Evolutionary conservation across 2,329 filamentous ascomycete genomes (phyloP).

Genomic region (Xylariales sp.): DNA sequence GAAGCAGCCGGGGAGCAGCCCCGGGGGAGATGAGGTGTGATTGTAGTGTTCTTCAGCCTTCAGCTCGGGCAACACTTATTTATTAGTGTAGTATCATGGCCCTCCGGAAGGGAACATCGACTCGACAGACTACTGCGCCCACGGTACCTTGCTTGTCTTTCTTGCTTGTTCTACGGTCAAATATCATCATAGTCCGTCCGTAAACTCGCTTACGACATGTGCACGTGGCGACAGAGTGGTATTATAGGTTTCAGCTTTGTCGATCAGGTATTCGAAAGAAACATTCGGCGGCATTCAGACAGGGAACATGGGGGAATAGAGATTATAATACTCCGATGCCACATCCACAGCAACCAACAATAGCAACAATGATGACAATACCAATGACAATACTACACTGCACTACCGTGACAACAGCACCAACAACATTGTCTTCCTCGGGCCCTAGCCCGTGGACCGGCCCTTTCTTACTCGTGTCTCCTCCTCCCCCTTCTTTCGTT

Average conservation of each 20-base stretch:
- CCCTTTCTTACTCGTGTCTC: neutral
- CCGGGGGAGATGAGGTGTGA: neutral
- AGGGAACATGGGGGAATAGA: neutral
- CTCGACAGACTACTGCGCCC: too few relatives aligned
- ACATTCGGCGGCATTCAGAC: neutral
- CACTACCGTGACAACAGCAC: neutral
- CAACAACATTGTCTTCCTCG: neutral
- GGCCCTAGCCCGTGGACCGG: neutral
- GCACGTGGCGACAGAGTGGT: conserved; percentile 23
- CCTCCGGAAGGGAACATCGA: too few relatives aligned
- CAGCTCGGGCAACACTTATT: conserved; percentile 17
- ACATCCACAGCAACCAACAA: neutral
- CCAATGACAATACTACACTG: neutral
- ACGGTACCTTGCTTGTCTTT: too few relatives aligned
- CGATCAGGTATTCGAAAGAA: neutral
- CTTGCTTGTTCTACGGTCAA: conserved; percentile 3
- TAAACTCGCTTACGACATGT: conserved; percentile 13
- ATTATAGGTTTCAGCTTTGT: conserved; percentile 19
- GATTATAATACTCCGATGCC: neutral
- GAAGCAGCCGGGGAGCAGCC: conserved; percentile 18
- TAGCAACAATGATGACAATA: too few relatives aligned
- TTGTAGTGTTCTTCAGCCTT: conserved; percentile 13
- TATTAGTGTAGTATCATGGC: neutral
- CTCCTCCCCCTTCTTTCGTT: neutral
- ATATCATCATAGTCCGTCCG: neutral